Conservation (phyloP, 768 basidiomycete genomes). For the Mycena crocata region DNA sequence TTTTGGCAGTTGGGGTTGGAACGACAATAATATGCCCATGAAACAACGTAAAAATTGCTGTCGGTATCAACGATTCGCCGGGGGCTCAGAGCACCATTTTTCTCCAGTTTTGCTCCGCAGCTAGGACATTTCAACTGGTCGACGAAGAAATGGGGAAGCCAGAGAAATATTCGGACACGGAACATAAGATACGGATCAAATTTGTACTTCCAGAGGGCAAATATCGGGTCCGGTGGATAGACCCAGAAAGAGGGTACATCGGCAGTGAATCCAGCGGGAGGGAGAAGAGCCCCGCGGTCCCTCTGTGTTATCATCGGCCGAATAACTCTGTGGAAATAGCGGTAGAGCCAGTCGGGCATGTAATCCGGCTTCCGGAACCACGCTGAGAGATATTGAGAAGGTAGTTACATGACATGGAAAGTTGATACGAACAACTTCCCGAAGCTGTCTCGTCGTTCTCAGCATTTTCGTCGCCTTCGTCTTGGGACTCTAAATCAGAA, state of each 20-base stretch:
- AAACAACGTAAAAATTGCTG: constrained; percentile 37
- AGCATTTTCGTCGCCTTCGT: neutral
- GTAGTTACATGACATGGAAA: neutral
- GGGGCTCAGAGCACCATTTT: constrained; percentile 35
- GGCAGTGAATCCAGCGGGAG: neutral
- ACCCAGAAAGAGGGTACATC: too few relatives aligned
- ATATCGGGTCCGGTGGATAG: too few relatives aligned
- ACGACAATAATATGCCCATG: constrained; percentile 41
- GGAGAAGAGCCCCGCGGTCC: neutral
- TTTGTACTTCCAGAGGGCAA: neutral
- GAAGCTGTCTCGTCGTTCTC: neutral
- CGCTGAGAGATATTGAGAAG: neutral
- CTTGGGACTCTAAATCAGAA: neutral
- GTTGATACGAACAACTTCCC: neutral
- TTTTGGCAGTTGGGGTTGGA: constrained; percentile 28
- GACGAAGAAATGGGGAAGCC: constrained; percentile 38
- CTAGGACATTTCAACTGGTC: constrained; percentile 26
- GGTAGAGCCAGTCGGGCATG: constrained; percentile 19
- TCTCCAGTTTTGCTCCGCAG: constrained; percentile 22
- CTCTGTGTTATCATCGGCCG: neutral
- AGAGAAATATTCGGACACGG: constrained; percentile 34
- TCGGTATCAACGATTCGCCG: constrained; percentile 35
- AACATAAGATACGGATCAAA: constrained; percentile 30
- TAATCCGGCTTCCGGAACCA: constrained; percentile 20
- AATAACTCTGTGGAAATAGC: constrained; percentile 11